Percentiles rank a stretch among this genome's conserved stretches.
Evolutionary conservation across 176 grass and related monocot genomes (phyloP).

Genomic region (Musa schizocarpa): DNA sequence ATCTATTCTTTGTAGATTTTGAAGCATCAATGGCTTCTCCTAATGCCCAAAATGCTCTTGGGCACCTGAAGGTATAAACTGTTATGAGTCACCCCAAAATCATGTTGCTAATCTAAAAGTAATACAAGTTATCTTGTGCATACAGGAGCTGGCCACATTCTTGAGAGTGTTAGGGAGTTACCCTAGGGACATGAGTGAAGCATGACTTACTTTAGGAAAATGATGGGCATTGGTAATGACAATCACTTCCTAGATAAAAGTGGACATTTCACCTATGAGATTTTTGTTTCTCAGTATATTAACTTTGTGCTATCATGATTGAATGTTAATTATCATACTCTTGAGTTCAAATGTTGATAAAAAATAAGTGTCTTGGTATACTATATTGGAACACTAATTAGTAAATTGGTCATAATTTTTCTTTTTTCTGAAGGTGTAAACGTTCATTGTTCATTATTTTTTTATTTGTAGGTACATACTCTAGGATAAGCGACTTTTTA

Average conservation of each 20-base stretch:
- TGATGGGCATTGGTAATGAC: background rate
- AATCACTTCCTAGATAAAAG: background rate
- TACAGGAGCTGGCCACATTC: slow-evolving; percentile 19
- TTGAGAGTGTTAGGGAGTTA: slow-evolving; percentile 21
- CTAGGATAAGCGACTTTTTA: too few relatives aligned
- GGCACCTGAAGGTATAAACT: slow-evolving; percentile 52
- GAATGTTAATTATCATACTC: background rate
- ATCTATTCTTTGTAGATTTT: slow-evolving; percentile 88
- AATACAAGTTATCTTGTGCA: background rate
- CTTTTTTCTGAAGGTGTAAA: too few relatives aligned
- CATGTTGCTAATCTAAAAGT: background rate
- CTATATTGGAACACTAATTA: too few relatives aligned
- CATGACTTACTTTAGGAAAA: background rate
- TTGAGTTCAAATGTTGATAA: background rate
- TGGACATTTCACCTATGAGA: background rate
- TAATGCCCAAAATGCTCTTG: slow-evolving; percentile 68
- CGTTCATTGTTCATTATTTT: too few relatives aligned
- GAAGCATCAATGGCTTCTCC: slow-evolving; percentile 81
- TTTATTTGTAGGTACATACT: too few relatives aligned
- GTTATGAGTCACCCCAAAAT: too few relatives aligned
- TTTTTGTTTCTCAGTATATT: background rate
- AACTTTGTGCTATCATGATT: background rate
- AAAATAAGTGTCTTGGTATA: too few relatives aligned
- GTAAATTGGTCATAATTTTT: too few relatives aligned
- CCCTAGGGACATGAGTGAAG: slow-evolving; percentile 11